phyloP scores from a whole-genome alignment of 2,329 filamentous ascomycete species.

The Aspergillus persii region DNA sequence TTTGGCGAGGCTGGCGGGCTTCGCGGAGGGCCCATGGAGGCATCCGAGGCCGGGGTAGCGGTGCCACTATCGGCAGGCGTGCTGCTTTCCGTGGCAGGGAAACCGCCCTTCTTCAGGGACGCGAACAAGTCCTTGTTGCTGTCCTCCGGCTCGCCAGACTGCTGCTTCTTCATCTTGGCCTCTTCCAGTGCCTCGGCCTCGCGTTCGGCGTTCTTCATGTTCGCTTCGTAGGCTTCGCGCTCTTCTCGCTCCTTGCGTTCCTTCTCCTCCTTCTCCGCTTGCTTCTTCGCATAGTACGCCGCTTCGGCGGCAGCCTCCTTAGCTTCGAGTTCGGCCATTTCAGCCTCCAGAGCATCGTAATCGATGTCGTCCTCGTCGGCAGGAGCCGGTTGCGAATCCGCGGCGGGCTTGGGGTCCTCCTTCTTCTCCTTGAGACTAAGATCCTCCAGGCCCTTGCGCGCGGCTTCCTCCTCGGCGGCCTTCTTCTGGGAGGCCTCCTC shows the following conservation, averaged over 20 bases:
- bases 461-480: constrained; percentile 22
- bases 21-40: constrained; percentile 50
- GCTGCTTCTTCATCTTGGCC: constrained; percentile 43
- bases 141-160: constrained; percentile 32
- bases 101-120: constrained; percentile 44
- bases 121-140: constrained; percentile 42
- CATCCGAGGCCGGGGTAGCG: constrained; percentile 47
- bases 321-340: constrained; percentile 47
- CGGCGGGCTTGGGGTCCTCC: constrained; percentile 45
- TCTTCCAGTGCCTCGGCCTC: constrained; percentile 50
- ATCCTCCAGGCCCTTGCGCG: constrained; percentile 24
- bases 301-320: constrained; percentile 46
- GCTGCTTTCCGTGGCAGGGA: constrained; percentile 34
- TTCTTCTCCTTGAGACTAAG: constrained; percentile 35
- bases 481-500: constrained; percentile 31
- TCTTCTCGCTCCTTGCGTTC: constrained; percentile 48
- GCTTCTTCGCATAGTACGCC: constrained; percentile 67
- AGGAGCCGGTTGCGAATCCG: constrained; percentile 30
- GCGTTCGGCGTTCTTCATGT: constrained; percentile 49
- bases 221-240: constrained; percentile 43
- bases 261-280: constrained; percentile 64
- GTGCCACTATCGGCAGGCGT: constrained; percentile 46
- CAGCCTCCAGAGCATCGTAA: constrained; percentile 47
- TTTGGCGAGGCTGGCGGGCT: constrained; percentile 60
- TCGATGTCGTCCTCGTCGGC: constrained; percentile 44